Base-by-base conservation (phyloP, 2,329 filamentous ascomycete species). In the Clonostachys solani region DNA sequence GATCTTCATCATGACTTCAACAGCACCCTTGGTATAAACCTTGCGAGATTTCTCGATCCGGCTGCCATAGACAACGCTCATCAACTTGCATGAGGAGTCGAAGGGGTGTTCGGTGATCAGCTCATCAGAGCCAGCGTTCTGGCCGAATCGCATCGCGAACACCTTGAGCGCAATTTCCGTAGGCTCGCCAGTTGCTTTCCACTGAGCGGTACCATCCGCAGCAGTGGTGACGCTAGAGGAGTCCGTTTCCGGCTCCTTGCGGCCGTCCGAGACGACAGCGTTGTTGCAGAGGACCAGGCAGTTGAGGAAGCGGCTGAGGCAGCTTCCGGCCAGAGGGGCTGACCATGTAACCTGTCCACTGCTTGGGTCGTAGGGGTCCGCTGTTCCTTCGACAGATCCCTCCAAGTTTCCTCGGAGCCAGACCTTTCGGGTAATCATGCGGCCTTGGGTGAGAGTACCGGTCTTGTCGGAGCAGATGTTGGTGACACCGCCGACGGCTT, bases 161-260 rank as follows among this genome's bases (percentile, higher is more conserved):
- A 89, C 84, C 52, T 87, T 83, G 15, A 89, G 78, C 12, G 86
- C 85, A 49, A 89, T 87, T 55, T 89, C 86, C 5, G 86, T 89
- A 5, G 84, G 83, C 54, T 87, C 83, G 43, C 83, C 84, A 40
- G 82, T 67, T 17, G 81, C 81, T 40, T 71, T 74, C 81, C 82
- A 86, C 3, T 69, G 60, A 5, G 64, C 60, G 29, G 66, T 62
- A 15, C 69, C 64, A 13, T 70, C 65, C n/a, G 68, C 58, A 9
- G 45, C 47, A 18, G 71, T 75, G 5, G 72, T 71, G 44, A 71
- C 67, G 33, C 73, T 75, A 42, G 70, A 72, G 10, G 71, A 70
- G 52, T 76, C 73, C 17, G 66, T 69, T 45, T 68, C 66, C n/a
- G 63, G 57, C 46, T 74, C 70, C 47, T 74, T 72, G 54, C 71